Percentiles rank a stretch among this genome's conserved stretches.
Evolutionary conservation across 78 protist genomes (phyloP).

Genomic region (Protostelium mycophagum): DNA sequence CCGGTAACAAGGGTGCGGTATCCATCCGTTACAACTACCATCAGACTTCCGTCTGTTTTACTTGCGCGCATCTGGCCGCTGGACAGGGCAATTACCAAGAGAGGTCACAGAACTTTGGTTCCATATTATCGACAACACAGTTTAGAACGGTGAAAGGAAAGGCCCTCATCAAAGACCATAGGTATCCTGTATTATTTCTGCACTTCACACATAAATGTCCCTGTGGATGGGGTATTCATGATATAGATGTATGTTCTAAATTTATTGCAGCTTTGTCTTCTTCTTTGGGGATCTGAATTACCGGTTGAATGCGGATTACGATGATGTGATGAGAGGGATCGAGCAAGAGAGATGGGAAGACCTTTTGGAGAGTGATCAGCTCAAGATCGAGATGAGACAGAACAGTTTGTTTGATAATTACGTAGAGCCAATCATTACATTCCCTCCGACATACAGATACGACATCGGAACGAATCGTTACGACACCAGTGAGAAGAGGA

Average conservation of each 20-base stretch:
- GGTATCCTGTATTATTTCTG: background rate
- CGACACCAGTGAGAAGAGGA: conserved; percentile 70
- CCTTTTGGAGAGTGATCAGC: conserved; percentile 39
- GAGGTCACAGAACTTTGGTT: conserved; percentile 71
- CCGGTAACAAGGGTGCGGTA: conserved; percentile 93
- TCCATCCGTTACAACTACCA: conserved; percentile 54
- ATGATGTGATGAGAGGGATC: conserved; percentile 24
- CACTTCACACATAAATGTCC: too few species aligned
- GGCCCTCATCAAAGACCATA: conserved; percentile 28
- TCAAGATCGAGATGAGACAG: conserved; percentile 10
- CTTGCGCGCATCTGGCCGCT: conserved; percentile 92
- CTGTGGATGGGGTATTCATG: too few species aligned
- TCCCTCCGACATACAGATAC: conserved; percentile 90
- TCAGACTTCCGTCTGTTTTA: conserved; percentile 61
- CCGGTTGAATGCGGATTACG: conserved; percentile 63
- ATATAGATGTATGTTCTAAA: background rate
- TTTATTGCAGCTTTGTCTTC: conserved; percentile 41
- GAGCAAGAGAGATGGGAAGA: background rate
- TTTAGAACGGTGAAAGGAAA: conserved; percentile 13
- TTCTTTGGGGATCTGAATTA: conserved; percentile 92
- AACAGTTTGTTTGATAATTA: conserved; percentile 66
- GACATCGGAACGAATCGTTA: conserved; percentile 64
- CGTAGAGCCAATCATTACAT: conserved; percentile 62
- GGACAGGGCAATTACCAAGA: conserved; percentile 74
- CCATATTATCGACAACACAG: conserved; percentile 15